phyloP scores from a whole-genome alignment of 139 green algal genomes.

The Picochlorum sp. region DNA sequence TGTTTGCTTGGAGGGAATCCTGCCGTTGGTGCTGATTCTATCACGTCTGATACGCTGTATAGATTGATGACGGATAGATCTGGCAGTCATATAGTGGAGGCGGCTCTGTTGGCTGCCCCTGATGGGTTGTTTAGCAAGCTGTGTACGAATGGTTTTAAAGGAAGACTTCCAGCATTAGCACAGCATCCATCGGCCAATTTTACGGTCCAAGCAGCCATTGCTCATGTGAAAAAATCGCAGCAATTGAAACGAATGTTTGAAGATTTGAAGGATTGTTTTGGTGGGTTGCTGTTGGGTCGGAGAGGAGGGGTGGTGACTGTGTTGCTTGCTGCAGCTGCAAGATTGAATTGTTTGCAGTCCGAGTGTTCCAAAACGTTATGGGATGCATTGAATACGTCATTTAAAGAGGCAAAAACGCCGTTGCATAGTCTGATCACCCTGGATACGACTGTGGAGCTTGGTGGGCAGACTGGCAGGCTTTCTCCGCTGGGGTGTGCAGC shows the following conservation, averaged over 20 bases:
- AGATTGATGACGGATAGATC: constrained; percentile 38
- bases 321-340: constrained; percentile 40
- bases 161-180: constrained; percentile 31
- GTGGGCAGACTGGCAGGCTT: constrained; percentile 29
- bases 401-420: neutral
- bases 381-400: constrained; percentile 6
- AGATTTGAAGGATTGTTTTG: constrained; percentile 36
- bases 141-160: constrained; percentile 28
- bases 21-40: constrained; percentile 19
- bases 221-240: constrained; percentile 18
- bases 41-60: constrained; percentile 26
- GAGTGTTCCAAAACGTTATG: constrained; percentile 22
- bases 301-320: constrained; percentile 60
- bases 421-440: constrained; percentile 28
- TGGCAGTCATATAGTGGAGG: constrained; percentile 54
- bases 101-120: constrained; percentile 22
- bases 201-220: constrained; percentile 56
- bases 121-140: constrained; percentile 33
- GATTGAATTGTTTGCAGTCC: constrained; percentile 6
- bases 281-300: constrained; percentile 45
- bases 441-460: constrained; percentile 14
- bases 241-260: constrained; percentile 46
- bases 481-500: constrained; percentile 49
- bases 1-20: constrained; percentile 35
- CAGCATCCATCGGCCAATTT: constrained; percentile 63